These are phyloP conservation scores for Acanthamoeba culbertsoni DNA, from an alignment of 208 protist species.

Conservation along the genomic window DNA sequence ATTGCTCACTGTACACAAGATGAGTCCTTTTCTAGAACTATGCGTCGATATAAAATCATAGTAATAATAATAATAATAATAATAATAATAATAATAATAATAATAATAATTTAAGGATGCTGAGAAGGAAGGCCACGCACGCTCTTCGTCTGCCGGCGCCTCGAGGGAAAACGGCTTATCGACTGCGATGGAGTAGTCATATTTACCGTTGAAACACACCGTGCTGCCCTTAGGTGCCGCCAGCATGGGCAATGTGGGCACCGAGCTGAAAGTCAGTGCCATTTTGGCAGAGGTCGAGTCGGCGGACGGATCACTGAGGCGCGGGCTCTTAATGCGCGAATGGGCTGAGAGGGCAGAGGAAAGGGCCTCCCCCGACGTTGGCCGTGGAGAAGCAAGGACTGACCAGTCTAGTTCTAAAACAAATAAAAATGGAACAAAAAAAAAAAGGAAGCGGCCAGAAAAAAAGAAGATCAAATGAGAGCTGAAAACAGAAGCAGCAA, in stretches of 20 bases:
- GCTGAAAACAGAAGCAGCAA: background rate
- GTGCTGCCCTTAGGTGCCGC: background rate
- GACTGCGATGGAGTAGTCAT: background rate
- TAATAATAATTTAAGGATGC: background rate
- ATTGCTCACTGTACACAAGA: too few relatives aligned
- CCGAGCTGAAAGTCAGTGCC: background rate
- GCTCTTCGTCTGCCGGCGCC: background rate
- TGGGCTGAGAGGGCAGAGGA: too few relatives aligned
- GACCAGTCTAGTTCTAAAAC: background rate
- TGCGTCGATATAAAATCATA: too few relatives aligned
- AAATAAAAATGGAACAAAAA: background rate
- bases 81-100: background rate
- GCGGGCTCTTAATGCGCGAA: background rate
- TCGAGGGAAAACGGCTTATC: conserved; percentile 7
- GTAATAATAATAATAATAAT: too few relatives aligned
- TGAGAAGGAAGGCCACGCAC: background rate
- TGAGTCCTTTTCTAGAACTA: too few relatives aligned
- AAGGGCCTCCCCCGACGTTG: too few relatives aligned
- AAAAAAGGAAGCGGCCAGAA: background rate
- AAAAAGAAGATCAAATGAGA: background rate
- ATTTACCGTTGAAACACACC: background rate
- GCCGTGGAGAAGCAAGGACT: too few relatives aligned
- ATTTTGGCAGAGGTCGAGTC: background rate
- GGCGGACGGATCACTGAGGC: background rate
- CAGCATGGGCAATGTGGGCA: conserved; percentile 23